These are phyloP conservation scores for Monoraphidium neglectum DNA, from an alignment of 139 green algal genomes.

Conservation along the genomic window DNA sequence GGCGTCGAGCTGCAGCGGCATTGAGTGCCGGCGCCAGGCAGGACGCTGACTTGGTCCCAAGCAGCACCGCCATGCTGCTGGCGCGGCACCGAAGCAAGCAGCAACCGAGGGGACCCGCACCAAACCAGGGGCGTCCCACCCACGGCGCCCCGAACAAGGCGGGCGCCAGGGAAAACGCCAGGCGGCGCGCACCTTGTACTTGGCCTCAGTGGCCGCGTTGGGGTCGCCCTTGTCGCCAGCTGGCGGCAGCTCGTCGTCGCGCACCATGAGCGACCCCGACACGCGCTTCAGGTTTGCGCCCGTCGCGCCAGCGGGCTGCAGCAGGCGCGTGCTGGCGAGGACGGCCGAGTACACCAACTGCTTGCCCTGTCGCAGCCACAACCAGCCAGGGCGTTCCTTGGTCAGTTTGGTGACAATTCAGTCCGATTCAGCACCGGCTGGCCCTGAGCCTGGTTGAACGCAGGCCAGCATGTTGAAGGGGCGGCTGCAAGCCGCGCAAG, in stretches of 20 bases:
- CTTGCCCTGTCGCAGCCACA: constrained; percentile 28
- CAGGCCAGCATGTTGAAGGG: too few relatives aligned
- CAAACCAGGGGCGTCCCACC: too few relatives aligned
- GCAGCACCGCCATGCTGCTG: too few relatives aligned
- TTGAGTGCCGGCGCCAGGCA: background rate
- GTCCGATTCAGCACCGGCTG: too few relatives aligned
- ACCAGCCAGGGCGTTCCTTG: background rate
- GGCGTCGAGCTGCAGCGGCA: background rate
- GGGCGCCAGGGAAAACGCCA: background rate
- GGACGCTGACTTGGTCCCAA: background rate
- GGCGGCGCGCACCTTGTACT: background rate
- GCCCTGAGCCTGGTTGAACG: too few relatives aligned
- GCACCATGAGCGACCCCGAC: constrained; percentile 11
- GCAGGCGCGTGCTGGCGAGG: background rate
- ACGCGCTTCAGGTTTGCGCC: constrained; percentile 8
- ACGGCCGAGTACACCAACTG: constrained; percentile 8
- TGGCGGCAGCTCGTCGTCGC: constrained; percentile 7
- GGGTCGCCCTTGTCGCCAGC: background rate
- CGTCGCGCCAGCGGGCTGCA: background rate
- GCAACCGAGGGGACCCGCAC: too few relatives aligned
- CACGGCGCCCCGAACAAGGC: too few relatives aligned
- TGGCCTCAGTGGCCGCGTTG: background rate
- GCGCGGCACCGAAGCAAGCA: too few relatives aligned
- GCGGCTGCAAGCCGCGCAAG: background rate
- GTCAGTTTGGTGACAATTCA: background rate